These are phyloP conservation scores for Xerocomus spinulosus DNA, from an alignment of 768 basidiomycete genomes.

Conservation along the genomic window DNA sequence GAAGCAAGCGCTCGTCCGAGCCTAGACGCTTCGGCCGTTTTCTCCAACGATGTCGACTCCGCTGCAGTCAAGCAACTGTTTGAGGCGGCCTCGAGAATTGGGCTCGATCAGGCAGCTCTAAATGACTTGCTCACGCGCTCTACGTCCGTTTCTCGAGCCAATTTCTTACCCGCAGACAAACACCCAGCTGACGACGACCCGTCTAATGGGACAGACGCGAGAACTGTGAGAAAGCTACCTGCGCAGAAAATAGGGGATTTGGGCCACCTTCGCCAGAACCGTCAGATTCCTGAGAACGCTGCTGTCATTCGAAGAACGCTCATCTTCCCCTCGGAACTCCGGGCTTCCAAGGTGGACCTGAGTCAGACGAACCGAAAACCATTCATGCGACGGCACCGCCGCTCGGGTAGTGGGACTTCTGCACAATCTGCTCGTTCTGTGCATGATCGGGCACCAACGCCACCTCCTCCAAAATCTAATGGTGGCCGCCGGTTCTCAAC, in stretches of 20 bases:
- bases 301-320: constrained; percentile 73
- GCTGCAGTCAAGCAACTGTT: constrained; percentile 68
- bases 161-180: constrained; percentile 19
- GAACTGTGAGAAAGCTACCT: constrained; percentile 26
- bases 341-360: constrained; percentile 53
- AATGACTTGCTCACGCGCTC: constrained; percentile 71
- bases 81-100: constrained; percentile 69
- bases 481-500: constrained; percentile 57
- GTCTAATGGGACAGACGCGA: constrained; percentile 25
- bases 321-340: constrained; percentile 69
- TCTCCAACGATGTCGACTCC: constrained; percentile 35
- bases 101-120: constrained; percentile 67
- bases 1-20: constrained; percentile 20
- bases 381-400: constrained; percentile 47
- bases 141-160: constrained; percentile 53
- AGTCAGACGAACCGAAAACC: constrained; percentile 52
- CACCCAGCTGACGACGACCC: constrained; percentile 29
- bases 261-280: constrained; percentile 28
- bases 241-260: constrained; percentile 22
- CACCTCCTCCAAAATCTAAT: constrained; percentile 68
- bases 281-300: constrained; percentile 35
- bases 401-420: constrained; percentile 54
- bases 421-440: constrained; percentile 68
- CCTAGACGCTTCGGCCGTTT: constrained; percentile 23
- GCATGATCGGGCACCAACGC: constrained; percentile 78